Conservation (phyloP, 345 rosid genomes). For the Carallia brachiata region DNA sequence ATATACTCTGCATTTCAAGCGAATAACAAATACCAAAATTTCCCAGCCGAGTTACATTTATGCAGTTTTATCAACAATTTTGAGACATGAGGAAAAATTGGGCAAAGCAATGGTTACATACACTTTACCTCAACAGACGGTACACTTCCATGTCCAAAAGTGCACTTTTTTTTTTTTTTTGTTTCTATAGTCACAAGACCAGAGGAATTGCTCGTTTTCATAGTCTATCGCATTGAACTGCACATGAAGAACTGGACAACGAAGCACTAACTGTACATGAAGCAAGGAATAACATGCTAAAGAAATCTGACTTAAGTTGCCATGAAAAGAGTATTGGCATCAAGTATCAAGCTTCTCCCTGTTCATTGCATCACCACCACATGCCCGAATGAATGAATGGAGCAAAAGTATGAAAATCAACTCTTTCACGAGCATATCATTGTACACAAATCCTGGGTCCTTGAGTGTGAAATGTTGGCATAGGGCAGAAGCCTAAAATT, state of each 20-base stretch:
- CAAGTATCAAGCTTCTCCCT: neutral
- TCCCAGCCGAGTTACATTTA: too few relatives aligned
- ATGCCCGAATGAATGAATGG: neutral
- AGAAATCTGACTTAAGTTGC: neutral
- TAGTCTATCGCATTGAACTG: neutral
- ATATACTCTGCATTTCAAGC: too few relatives aligned
- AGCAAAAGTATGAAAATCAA: neutral
- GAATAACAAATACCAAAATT: too few relatives aligned
- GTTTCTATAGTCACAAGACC: too few relatives aligned
- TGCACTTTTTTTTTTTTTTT: too few relatives aligned
- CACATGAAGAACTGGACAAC: neutral
- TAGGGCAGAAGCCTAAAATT: constrained; percentile 59
- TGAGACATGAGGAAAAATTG: too few relatives aligned
- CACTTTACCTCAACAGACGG: too few relatives aligned
- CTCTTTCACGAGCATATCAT: constrained; percentile 51
- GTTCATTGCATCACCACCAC: neutral
- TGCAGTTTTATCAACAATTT: too few relatives aligned
- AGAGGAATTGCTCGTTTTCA: too few relatives aligned
- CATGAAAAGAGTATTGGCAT: neutral
- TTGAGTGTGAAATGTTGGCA: constrained; percentile 55
- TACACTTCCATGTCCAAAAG: too few relatives aligned
- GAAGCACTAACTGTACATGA: neutral
- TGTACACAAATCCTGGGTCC: constrained; percentile 69
- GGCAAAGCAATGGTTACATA: too few relatives aligned
- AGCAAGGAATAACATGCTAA: neutral